phyloP scores from a whole-genome alignment of 2,329 filamentous ascomycete species.

The Plectosphaerella cucumerina region DNA sequence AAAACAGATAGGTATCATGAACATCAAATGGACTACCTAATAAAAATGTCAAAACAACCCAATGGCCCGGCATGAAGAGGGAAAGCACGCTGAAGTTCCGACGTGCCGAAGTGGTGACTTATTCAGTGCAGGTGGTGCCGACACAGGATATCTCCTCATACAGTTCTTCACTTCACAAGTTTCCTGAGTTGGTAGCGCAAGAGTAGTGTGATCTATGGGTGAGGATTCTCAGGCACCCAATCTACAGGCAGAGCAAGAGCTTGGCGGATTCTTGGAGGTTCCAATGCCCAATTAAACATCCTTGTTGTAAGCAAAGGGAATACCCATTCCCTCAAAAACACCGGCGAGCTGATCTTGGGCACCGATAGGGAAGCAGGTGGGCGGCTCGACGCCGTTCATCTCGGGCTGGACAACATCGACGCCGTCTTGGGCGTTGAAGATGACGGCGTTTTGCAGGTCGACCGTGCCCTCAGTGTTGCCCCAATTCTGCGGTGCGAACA shows the following conservation, averaged over 20 bases:
- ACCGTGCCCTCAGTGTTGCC: conserved; percentile 9
- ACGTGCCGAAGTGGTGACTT: no score
- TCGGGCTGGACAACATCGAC: conserved; percentile 6
- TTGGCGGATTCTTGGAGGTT: no score
- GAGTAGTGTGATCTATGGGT: no score
- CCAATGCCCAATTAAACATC: neutral
- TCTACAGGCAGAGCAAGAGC: no score
- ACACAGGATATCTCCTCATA: no score
- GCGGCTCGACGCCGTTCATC: conserved; percentile 12
- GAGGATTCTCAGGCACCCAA: no score
- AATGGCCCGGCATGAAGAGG: neutral
- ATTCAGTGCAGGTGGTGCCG: no score
- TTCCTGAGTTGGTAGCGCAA: no score
- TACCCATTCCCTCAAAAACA: conserved; percentile 9
- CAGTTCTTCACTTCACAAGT: no score
- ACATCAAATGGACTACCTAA: no score
- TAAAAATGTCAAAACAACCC: neutral
- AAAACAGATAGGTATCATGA: no score
- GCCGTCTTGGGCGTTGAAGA: conserved; percentile 10
- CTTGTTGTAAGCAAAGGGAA: neutral
- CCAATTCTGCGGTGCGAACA: conserved; percentile 35
- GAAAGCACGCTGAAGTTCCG: no score
- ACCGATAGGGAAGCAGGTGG: conserved; percentile 7
- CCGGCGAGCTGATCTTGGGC: conserved; percentile 10
- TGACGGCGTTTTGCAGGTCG: conserved; percentile 13